Evolutionary conservation across 2,329 filamentous ascomycete genomes (phyloP).

Genomic region (Sarocladiaceae sp.): DNA sequence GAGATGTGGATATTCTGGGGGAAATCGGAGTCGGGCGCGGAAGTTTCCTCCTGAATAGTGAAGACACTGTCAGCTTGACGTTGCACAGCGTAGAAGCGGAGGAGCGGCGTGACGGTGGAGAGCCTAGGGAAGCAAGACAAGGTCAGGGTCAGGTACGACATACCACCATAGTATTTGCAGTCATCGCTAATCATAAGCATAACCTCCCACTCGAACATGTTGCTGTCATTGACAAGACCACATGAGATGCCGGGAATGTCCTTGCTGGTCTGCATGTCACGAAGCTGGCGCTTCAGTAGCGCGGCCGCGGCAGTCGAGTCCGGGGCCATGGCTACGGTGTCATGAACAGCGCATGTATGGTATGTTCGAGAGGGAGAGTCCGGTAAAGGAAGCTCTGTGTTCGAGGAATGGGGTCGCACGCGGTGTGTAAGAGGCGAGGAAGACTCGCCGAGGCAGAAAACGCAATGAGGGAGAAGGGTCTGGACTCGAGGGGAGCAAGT

Average conservation of each 20-base stretch:
- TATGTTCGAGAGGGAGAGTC: not conserved
- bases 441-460: not conserved
- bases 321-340: slow-evolving; percentile 7
- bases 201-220: slow-evolving; percentile 96
- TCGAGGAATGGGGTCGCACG: not conserved
- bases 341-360: not conserved
- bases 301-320: slow-evolving; percentile 48
- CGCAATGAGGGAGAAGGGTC: too few relatives aligned
- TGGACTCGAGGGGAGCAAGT: too few relatives aligned
- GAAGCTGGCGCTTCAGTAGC: slow-evolving; percentile 78
- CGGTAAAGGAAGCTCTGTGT: too few relatives aligned
- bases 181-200: slow-evolving; percentile 98
- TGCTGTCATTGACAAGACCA: slow-evolving; percentile 75
- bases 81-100: not conserved
- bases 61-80: slow-evolving; percentile 11
- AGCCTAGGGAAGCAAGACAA: too few relatives aligned
- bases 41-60: slow-evolving; percentile 75
- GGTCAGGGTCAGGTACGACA: slow-evolving; percentile 22
- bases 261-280: slow-evolving; percentile 87
- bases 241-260: slow-evolving; percentile 93
- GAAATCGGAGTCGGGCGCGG: slow-evolving; percentile 77
- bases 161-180: slow-evolving; percentile 88
- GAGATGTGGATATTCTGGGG: slow-evolving; percentile 75
- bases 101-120: not conserved
- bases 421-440: not conserved